Evolutionary conservation across 2,329 filamentous ascomycete genomes (phyloP).

Genomic region (Lecanoromycetidae sp.): DNA sequence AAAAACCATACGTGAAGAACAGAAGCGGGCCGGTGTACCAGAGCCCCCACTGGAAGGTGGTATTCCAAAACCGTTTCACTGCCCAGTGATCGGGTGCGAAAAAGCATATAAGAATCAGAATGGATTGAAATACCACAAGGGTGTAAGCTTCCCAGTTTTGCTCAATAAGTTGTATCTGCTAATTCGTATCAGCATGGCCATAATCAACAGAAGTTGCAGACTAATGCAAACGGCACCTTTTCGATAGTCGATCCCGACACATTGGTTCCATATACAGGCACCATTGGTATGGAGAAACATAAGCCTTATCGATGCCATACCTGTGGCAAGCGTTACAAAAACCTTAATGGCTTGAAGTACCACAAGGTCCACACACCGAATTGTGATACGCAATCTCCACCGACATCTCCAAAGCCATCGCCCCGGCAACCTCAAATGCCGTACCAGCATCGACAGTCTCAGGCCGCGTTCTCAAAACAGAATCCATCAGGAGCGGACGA

Average conservation of each 20-base stretch:
- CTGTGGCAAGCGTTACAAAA: constrained; percentile 98
- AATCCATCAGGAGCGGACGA: not conserved
- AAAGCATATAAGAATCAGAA: constrained; percentile 99
- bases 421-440: not conserved
- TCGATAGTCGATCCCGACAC: constrained; percentile 97
- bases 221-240: constrained; percentile 93
- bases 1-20: constrained; percentile 51
- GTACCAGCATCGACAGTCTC: not conserved
- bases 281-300: constrained; percentile 98
- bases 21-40: constrained; percentile 46
- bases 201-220: constrained; percentile 89
- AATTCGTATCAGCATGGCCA: constrained; percentile 58
- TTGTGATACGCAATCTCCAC: constrained; percentile 38
- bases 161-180: constrained; percentile 15
- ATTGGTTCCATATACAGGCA: constrained; percentile 85
- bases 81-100: constrained; percentile 94
- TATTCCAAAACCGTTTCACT: constrained; percentile 95
- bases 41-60: constrained; percentile 48
- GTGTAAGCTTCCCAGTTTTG: constrained; percentile 39
- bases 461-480: too few species aligned
- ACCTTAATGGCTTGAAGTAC: constrained; percentile 96
- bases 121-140: constrained; percentile 80
- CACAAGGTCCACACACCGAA: constrained; percentile 74
- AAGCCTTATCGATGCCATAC: constrained; percentile 97
- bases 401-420: not conserved